These are phyloP conservation scores for Aspergillus nanangensis DNA, from an alignment of 495 filamentous ascomycete genomes.

Conservation along the genomic window DNA sequence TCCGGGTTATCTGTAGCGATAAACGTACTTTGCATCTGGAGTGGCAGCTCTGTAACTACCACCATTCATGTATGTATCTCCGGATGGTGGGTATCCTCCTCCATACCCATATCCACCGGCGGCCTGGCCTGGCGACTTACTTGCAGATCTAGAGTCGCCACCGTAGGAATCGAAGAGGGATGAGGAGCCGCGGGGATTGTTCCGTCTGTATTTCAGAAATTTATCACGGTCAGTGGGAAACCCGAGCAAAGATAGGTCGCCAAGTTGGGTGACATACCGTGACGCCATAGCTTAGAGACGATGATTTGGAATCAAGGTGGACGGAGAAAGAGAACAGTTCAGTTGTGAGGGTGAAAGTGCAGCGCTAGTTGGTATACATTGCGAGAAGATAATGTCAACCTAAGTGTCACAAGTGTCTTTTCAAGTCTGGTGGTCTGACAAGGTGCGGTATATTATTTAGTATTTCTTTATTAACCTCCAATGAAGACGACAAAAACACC, in stretches of 20 bases:
- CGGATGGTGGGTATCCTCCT: conserved; percentile 62
- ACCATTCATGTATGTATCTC: conserved; percentile 32
- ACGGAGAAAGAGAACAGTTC: too few species aligned
- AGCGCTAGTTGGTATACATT: conserved; percentile 1
- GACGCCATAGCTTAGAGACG: conserved; percentile 22
- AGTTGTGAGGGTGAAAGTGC: too few species aligned
- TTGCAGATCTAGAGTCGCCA: conserved; percentile 51
- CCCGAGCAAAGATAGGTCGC: too few species aligned
- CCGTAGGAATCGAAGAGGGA: conserved; percentile 86
- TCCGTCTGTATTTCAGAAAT: too few species aligned
- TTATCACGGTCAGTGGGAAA: too few species aligned
- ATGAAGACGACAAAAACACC: background rate
- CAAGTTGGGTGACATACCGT: conserved; percentile 14
- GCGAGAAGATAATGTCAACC: too few species aligned
- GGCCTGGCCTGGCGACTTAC: conserved; percentile 46
- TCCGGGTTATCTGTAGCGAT: background rate
- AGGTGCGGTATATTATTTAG: too few species aligned
- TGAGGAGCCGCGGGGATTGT: conserved; percentile 75
- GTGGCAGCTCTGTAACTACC: conserved; percentile 61
- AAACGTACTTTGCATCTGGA: conserved; percentile 72
- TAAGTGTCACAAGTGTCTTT: too few species aligned
- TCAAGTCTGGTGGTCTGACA: background rate
- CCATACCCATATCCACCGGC: conserved; percentile 48
- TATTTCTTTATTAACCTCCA: background rate
- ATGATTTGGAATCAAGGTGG: too few species aligned